Evolutionary conservation across 2,329 filamentous ascomycete genomes (phyloP), one percentile per base, ranked within the genome.

Genomic region (Penicillium capsulatum): DNA sequence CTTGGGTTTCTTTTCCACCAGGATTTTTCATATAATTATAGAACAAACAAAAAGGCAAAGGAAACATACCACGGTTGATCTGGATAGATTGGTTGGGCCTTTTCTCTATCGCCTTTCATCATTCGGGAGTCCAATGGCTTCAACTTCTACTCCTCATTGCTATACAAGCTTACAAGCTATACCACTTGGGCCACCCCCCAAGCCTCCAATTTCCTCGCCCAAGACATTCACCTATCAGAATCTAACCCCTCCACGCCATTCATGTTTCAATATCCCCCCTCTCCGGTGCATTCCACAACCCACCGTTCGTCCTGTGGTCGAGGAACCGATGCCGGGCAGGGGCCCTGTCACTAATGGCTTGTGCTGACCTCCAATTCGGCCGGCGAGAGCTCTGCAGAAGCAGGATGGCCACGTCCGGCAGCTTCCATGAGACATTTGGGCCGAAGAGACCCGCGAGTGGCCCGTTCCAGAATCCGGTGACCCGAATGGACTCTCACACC

Each of bases 381-480:
- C 40, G 26, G 29, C 34, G 36, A 36, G 15, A 31, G 31, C 28
- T 41, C 38, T 50, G 48, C 46, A 53, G 44, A 48, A 47, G 46
- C 44, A 54, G 24, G 44, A 44, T 40, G 36, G 26, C 33, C 38
- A 47, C 38, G 46, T 53, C 47, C 50, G 44, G 42, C 42, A 40
- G 38, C 35, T 47, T 48, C 48, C 52, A 47, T 55, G 47, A 55
- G 51, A 54, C 50, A 50, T 55, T 54, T 55, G 34, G 47, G 42
- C 50, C 50, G 49, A 51, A 47, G 38, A 45, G 38, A 40, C 47
- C 45, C 41, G 46, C 51, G 48, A 54, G 51, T 54, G 51, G 51
- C 47, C 50, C 47, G 43, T 50, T 54, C 48, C 34, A 54, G 36
- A 55, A 54, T 55, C 50, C 52, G 52, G 48, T 51, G 48, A 46